Evolutionary conservation across 2,329 filamentous ascomycete genomes (phyloP).

Genomic region (Fusarium siculi): DNA sequence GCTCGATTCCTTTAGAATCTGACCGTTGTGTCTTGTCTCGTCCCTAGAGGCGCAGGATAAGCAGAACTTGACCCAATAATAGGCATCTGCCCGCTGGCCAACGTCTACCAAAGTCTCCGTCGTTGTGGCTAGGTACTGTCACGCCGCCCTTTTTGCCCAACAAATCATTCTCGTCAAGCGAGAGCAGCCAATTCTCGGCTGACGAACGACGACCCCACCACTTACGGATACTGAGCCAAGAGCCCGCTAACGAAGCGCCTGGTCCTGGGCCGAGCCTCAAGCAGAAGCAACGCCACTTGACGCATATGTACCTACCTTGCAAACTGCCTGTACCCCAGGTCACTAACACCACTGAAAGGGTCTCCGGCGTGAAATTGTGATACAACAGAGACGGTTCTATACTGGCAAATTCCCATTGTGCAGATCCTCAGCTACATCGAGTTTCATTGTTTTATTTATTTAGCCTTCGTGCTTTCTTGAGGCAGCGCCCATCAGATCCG

Average conservation of each 20-base stretch:
- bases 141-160: constrained; percentile 1
- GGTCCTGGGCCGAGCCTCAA: constrained; percentile 27
- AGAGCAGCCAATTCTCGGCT: constrained; percentile 5
- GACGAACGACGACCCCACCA: neutral
- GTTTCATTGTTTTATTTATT: constrained; percentile 7
- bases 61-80: neutral
- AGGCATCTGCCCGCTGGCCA: neutral
- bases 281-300: constrained; percentile 11
- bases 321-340: constrained; percentile 13
- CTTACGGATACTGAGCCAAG: neutral
- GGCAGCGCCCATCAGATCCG: neutral
- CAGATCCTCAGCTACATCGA: constrained; percentile 17
- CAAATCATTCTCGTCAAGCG: constrained; percentile 8
- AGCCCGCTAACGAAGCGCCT: neutral
- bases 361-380: constrained; percentile 16
- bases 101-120: neutral
- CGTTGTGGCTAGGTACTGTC: neutral
- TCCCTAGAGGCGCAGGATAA: neutral
- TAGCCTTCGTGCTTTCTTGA: neutral
- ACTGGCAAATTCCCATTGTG: constrained; percentile 11
- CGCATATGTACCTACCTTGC: neutral
- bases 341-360: neutral
- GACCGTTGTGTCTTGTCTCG: neutral
- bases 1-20: constrained; percentile 24
- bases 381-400: neutral